Evolutionary conservation across 345 rosid species (phyloP), one percentile per base, ranked within the genome.

Genomic region (Bruguiera parviflora): DNA sequence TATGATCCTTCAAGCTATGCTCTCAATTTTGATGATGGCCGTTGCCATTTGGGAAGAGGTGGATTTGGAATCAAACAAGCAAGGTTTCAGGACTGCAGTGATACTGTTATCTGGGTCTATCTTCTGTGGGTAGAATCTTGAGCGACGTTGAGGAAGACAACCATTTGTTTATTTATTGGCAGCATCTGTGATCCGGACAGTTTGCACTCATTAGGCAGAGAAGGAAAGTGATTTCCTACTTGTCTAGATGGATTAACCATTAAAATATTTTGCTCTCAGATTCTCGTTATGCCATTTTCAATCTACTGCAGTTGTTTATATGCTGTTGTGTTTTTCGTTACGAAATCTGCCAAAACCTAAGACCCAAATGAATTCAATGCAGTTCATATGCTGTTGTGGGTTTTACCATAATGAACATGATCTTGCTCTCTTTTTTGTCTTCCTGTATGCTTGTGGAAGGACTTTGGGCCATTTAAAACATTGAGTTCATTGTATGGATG

Each of bases 1-100:
- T 93, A 91, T 82, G 98, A 93, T 84, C 98, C 98, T 35, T 89
- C 84, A 59, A 92, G 98, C 68, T 92, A 92, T 71, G 81, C 81
- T 52, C 77, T 77, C 21, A 80, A 92, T 73, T 89, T 92, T 66
- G 97, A 92, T 63, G 94, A 92, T 66, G 93, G 93, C 1, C 37
- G 70, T 8, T 60, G 71, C 51, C 53, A 55, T 22, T 43, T 59
- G 55, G 68, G 58, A 18, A 62, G 47, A 8, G 77, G 43, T 53
- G 76, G 37, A 20, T 35, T 53, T 39, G 49, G 67, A 51, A 62
- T 72, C 58, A 80, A 66, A 47, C 33, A 22, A 63, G 65, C 51
- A 16, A 63, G 52, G 13, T 28, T 51, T 64, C 63, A 67, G 15
- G 77, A 71, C 32, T 43, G 61, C 43, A 68, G 69, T 37, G 69